phyloP scores from a whole-genome alignment of 345 rosid genomes.

The Hibiscus syriacus region DNA sequence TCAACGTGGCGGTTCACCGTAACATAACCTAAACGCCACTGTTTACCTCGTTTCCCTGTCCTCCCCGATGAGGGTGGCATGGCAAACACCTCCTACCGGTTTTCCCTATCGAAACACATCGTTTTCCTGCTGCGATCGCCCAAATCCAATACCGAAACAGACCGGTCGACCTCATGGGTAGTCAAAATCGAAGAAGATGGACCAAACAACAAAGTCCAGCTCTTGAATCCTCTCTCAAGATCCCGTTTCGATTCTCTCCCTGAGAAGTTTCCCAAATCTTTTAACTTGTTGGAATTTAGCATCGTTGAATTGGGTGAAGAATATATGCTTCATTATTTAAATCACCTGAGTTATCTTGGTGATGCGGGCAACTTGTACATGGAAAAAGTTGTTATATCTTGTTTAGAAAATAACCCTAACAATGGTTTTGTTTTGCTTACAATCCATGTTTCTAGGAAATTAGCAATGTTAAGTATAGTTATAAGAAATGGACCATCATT shows the following conservation, averaged over 20 bases:
- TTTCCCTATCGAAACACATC: slow-evolving; percentile 61
- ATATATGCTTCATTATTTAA: slow-evolving; percentile 50
- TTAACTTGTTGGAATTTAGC: slow-evolving; percentile 38
- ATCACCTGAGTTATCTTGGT: slow-evolving; percentile 13
- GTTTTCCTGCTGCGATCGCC: slow-evolving; percentile 43
- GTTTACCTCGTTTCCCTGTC: slow-evolving; percentile 36
- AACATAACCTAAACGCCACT: slow-evolving; percentile 26
- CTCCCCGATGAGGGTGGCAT: slow-evolving; percentile 52
- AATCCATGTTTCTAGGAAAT: slow-evolving; percentile 78
- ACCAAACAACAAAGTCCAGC: slow-evolving; percentile 25
- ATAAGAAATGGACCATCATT: slow-evolving; percentile 59
- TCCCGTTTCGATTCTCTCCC: slow-evolving; percentile 27
- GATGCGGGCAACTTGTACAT: slow-evolving; percentile 29
- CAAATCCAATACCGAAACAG: slow-evolving; percentile 12
- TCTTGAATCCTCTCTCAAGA: slow-evolving; percentile 63
- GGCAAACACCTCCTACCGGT: slow-evolving; percentile 34
- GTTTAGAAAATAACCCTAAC: slow-evolving; percentile 19
- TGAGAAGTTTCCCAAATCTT: slow-evolving; percentile 30
- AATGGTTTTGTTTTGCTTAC: slow-evolving; percentile 63
- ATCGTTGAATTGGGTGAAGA: slow-evolving; percentile 59
- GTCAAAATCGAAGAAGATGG: slow-evolving; percentile 42
- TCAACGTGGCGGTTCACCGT: slow-evolving; percentile 68
- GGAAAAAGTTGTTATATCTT: slow-evolving; percentile 28
- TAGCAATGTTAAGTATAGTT: slow-evolving; percentile 62
- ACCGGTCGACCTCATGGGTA: slow-evolving; percentile 43